Base-by-base conservation (phyloP, 345 rosid species). In the Eucalyptus albens region DNA sequence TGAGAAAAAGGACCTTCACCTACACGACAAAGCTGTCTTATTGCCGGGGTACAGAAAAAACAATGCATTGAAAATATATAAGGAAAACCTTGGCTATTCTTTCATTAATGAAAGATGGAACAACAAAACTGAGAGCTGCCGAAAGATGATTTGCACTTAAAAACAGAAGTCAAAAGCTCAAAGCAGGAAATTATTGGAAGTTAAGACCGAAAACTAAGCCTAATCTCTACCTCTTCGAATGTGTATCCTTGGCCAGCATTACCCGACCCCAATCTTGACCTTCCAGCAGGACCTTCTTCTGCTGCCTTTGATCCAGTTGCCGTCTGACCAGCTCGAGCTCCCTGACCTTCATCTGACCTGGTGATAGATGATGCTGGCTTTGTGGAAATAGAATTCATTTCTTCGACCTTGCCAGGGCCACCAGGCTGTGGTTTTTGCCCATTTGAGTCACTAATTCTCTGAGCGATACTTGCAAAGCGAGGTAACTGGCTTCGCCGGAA, bases 181-280 rank as follows among this genome's bases (percentile, higher is more conserved):
- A 33, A 62, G 88, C 81, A 11, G 24, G 81, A 42, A 45, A 59
- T 45, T 40, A 62, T 87, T 37, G 47, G 65, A 87, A 50, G n/a
- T 87, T 40, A 37, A 77, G 85, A 77, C 85, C 16, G 4, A 40
- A 77, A 37, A 77, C 24, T 22, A 77, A 77, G 47, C 83, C 83
- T 40, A 37, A 37, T 37, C 67, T 90, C 45, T 93, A 98, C 99
- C 99, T 98, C 99, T 91, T 97, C 99, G 92, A 94, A 98, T 87
- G 97, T 98, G 92, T 98, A 98, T 91, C 99, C 99, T 93, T 98
- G 99, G 90, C 99, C 99, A 88, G 99, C 99, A 96, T 97, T 98
- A 88, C 99, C 99, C 92, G 89, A 95, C 56, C 99, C 99, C 92
- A 96, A 89, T 93, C 97, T 96, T 77, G 94, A 91, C 83, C 97